Conservation (phyloP, 805 yeast genomes). For the Metschnikowia shivogae region DNA sequence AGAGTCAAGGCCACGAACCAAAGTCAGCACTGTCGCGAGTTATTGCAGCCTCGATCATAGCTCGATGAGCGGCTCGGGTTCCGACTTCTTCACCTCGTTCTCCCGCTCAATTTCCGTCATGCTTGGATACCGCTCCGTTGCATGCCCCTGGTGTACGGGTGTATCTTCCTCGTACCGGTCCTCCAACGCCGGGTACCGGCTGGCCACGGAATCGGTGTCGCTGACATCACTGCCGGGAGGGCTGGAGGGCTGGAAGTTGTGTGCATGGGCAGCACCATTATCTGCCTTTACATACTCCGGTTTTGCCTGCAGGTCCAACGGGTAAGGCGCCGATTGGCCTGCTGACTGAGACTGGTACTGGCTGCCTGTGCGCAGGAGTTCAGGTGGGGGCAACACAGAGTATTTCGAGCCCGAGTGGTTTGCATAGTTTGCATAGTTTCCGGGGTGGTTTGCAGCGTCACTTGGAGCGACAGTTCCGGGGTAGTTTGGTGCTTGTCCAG, state of each 20-base stretch:
- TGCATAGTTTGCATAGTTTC: too few relatives aligned
- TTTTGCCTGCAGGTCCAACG: background rate
- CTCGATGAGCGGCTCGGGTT: constrained; percentile 42
- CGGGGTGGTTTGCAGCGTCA: too few relatives aligned
- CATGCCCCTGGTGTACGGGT: constrained; percentile 10
- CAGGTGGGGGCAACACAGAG: background rate
- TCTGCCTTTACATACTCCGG: background rate
- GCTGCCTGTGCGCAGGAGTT: background rate
- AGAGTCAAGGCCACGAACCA: too few relatives aligned
- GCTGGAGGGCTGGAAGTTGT: constrained; percentile 12
- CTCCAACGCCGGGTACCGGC: constrained; percentile 17
- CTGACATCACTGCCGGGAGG: constrained; percentile 15
- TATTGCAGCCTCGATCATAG: constrained; percentile 13
- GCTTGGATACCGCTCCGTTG: constrained; percentile 10
- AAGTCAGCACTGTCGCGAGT: too few relatives aligned
- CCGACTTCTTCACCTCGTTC: constrained; percentile 14
- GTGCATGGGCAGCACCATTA: background rate
- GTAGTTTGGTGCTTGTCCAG: too few relatives aligned
- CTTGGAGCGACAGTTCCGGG: too few relatives aligned
- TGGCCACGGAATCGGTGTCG: constrained; percentile 18
- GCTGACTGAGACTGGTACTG: background rate
- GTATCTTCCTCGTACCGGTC: constrained; percentile 5
- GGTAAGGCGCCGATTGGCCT: constrained; percentile 1
- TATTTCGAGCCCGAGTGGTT: too few relatives aligned
- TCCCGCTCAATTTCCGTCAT: constrained; percentile 5